phyloP scores from a whole-genome alignment of 2,329 filamentous ascomycete genomes.

The Curvularia eragrostidis region DNA sequence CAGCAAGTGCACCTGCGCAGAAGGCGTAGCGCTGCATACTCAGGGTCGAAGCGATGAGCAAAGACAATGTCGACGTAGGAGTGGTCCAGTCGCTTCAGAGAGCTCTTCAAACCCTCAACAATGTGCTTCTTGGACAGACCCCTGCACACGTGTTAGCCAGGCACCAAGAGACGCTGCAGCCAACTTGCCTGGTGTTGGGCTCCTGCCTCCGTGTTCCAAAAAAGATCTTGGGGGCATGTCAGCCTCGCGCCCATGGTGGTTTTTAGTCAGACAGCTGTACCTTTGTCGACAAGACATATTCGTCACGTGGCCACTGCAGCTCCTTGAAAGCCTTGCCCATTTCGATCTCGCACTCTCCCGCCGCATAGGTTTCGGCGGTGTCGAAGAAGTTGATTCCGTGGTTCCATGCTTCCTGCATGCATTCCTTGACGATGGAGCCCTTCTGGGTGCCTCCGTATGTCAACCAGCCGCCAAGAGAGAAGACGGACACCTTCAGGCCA shows the following conservation, averaged over 20 bases:
- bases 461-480: conserved; percentile 56
- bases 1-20: background rate
- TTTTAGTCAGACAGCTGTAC: conserved; percentile 5
- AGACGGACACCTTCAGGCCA: conserved; percentile 59
- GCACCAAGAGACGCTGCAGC: background rate
- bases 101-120: conserved; percentile 65
- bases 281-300: conserved; percentile 39
- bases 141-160: conserved; percentile 20
- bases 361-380: conserved; percentile 62
- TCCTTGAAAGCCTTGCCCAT: conserved; percentile 61
- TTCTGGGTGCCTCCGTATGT: conserved; percentile 59
- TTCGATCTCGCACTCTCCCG: conserved; percentile 67
- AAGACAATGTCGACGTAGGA: conserved; percentile 72
- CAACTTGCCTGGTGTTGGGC: conserved; percentile 55
- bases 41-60: conserved; percentile 65
- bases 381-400: conserved; percentile 60
- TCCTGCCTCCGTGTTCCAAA: conserved; percentile 65
- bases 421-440: conserved; percentile 57
- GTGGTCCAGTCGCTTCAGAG: conserved; percentile 64
- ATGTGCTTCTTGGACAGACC: conserved; percentile 60
- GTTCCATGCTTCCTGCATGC: conserved; percentile 58
- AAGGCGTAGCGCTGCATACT: conserved; percentile 30
- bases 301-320: conserved; percentile 55
- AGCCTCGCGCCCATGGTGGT: conserved; percentile 1
- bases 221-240: conserved; percentile 52